phyloP scores from a whole-genome alignment of 306 rosid species.

The Oemleria cerasiformis region DNA sequence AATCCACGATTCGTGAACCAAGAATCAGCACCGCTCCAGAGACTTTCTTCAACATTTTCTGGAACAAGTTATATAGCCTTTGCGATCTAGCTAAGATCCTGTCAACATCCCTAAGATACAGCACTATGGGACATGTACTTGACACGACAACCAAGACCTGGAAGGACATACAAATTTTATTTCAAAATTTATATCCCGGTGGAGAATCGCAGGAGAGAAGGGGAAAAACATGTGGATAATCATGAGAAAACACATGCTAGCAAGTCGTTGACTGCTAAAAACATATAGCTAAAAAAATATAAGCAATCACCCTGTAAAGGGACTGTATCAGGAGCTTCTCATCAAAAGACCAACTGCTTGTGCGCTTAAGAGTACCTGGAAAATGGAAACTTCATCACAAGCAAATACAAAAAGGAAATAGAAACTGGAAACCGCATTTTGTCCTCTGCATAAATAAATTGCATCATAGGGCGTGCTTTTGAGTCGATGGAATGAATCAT shows the following conservation, averaged over 20 bases:
- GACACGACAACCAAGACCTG: conserved; percentile 75
- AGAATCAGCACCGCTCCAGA: conserved; percentile 81
- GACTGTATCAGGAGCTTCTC: conserved; percentile 83
- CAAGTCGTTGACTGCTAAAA: neutral
- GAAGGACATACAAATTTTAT: conserved; percentile 16
- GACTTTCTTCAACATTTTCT: conserved; percentile 74
- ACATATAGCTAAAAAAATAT: neutral
- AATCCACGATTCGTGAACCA: conserved; percentile 66
- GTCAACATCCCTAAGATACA: conserved; percentile 81
- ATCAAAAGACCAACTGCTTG: conserved; percentile 86
- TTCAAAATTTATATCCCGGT: conserved; percentile 12
- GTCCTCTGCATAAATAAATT: neutral
- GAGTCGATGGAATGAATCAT: neutral
- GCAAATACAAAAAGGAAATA: neutral
- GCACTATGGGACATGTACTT: conserved; percentile 69
- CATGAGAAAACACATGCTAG: neutral
- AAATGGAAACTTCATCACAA: neutral
- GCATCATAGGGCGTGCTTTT: neutral
- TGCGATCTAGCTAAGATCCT: conserved; percentile 58
- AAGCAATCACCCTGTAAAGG: conserved; percentile 65
- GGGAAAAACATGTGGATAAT: neutral
- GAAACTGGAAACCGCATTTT: neutral
- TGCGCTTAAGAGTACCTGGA: conserved; percentile 66
- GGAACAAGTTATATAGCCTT: conserved; percentile 65
- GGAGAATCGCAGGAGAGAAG: neutral